Evolutionary conservation across 306 rosid species (phyloP), one percentile per base, ranked within the genome.

Genomic region (Sindora glabra): DNA sequence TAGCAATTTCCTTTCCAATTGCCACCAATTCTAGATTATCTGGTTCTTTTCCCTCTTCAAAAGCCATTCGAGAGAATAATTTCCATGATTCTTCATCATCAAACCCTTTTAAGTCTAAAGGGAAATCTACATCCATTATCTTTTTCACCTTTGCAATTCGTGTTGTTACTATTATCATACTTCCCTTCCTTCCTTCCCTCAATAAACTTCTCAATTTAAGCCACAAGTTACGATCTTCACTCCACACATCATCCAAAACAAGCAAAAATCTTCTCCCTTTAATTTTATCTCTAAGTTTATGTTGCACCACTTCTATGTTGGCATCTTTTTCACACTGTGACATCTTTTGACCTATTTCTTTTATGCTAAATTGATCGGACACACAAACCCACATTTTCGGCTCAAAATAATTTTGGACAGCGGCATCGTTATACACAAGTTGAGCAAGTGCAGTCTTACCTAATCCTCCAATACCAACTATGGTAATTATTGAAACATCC

Each of bases 371-470:
- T 1, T 49, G 5, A 0, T 38, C 38, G 3, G 60, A 64, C 7
- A 50, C 59, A 50, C 50, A 64, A 2, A 50, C 59, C 69, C 69
- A 64, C 12, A 39, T 24, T 26, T 3, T 5, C 10, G 34, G 21
- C 7, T 65, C n/a, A 14, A 40, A 64, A 4, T 2, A 8, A 1
- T 2, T 26, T 0, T 5, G 10, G 0, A 18, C 21, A 6, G 6
- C 3, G 8, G 7, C 27, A 51, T 64, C 30, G 27, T 51, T 50
- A 15, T 39, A 64, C 1, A 64, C 40, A 4, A 65, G 1, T 2
- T 39, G 61, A 13, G 52, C 61, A 25, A 50, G 52, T 6, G 70
- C 9, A 10, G 70, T 64, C 17, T 64, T 64, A 0, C 70, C 70
- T 3, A 64, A 51, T 3, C 69, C 69, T 0, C 65, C 42, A 6